These are phyloP conservation scores for Jackrogersella minutella DNA, from an alignment of 495 filamentous ascomycete genomes.

Conservation along the genomic window DNA sequence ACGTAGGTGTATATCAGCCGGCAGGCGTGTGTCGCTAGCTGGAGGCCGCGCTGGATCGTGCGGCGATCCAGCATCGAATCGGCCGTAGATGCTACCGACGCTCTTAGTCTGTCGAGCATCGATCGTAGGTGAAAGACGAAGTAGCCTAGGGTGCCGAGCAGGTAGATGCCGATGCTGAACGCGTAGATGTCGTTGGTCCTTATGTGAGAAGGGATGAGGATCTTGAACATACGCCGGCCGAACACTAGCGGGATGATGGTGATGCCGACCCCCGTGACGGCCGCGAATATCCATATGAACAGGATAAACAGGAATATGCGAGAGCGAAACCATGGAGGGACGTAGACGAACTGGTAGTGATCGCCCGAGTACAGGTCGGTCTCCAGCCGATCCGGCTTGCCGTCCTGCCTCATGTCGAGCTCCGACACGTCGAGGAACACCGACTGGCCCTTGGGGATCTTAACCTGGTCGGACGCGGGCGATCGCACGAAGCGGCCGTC, in stretches of 20 bases:
- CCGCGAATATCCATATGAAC: constrained; percentile 92
- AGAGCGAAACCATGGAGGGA: constrained; percentile 83
- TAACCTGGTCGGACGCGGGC: constrained; percentile 90
- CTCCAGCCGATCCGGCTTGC: constrained; percentile 58
- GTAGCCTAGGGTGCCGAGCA: constrained; percentile 72
- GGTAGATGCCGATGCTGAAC: constrained; percentile 85
- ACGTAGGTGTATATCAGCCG: constrained; percentile 75
- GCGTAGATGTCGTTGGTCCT: constrained; percentile 95
- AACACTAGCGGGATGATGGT: constrained; percentile 87
- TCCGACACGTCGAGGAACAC: constrained; percentile 87
- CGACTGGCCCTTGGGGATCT: constrained; percentile 80
- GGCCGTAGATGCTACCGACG: constrained; percentile 32
- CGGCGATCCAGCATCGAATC: constrained; percentile 48
- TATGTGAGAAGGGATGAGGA: constrained; percentile 69
- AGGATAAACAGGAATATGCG: constrained; percentile 87
- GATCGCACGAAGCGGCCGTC: constrained; percentile 89
- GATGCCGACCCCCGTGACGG: constrained; percentile 84
- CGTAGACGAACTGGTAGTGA: constrained; percentile 83
- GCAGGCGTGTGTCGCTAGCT: constrained; percentile 38
- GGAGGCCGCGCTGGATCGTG: constrained; percentile 43
- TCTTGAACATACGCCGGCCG: constrained; percentile 77
- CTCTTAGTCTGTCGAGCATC: constrained; percentile 50
- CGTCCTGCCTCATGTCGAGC: constrained; percentile 71
- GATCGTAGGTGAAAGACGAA: constrained; percentile 60
- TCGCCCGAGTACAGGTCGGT: constrained; percentile 71